Evolutionary conservation across 805 yeast species (phyloP), one percentile per base, ranked within the genome.

Genomic region (Metahyphopichia silvanorum): DNA sequence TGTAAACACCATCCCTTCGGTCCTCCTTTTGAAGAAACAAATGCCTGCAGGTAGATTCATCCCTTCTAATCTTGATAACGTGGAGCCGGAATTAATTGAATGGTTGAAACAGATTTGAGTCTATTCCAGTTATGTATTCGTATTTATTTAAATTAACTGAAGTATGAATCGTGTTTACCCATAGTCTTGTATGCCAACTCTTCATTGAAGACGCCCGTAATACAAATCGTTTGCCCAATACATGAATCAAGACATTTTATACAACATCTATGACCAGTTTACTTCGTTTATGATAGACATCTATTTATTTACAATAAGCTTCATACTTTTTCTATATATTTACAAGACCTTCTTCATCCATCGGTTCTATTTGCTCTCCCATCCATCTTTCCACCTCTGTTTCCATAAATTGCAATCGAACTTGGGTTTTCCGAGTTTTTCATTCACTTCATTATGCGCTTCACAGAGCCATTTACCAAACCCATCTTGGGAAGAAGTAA

Each of bases 321-420:
- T n/a, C n/a, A n/a, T n/a, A n/a, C n/a, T n/a, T n/a, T n/a, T n/a
- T n/a, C n/a, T n/a, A n/a, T n/a, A n/a, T n/a, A n/a, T n/a, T n/a
- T n/a, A n/a, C n/a, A n/a, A n/a, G n/a, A n/a, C n/a, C n/a, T n/a
- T n/a, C n/a, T n/a, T n/a, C n/a, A n/a, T n/a, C n/a, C n/a, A n/a
- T n/a, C n/a, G n/a, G n/a, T n/a, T n/a, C n/a, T n/a, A n/a, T n/a
- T n/a, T n/a, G n/a, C n/a, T n/a, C n/a, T n/a, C n/a, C n/a, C n/a
- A n/a, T n/a, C 97, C 97, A 47, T 86, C 95, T 44, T 74, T 79
- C 98, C 98, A 91, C 52, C 98, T 78, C 48, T 84, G 77, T 53
- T 81, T 81, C 98, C 98, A 93, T 42, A 85, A 70, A 37, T 79
- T 68, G 49, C 98, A 91, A 53, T 91, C 88, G 53, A 93, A 93